phyloP scores from a whole-genome alignment of 2,329 filamentous ascomycete species.

The Aspergillus nomiae region DNA sequence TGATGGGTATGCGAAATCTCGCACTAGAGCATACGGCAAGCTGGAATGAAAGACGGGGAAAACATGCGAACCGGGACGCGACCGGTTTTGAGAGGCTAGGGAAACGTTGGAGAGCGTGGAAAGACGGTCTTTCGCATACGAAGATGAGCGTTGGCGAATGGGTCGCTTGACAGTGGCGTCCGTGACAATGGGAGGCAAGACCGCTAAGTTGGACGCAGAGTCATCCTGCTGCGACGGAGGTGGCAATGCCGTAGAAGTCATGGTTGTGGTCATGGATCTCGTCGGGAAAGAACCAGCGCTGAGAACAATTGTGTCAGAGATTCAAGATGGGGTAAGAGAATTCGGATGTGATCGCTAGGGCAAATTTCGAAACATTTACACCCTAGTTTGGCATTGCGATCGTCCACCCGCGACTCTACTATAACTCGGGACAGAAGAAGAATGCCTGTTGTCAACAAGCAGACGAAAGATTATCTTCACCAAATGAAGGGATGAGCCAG shows the following conservation, averaged over 20 bases:
- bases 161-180: constrained; percentile 59
- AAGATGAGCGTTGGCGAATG: constrained; percentile 68
- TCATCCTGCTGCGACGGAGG: constrained; percentile 30
- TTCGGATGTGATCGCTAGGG: constrained; percentile 23
- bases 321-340: constrained; percentile 19
- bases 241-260: constrained; percentile 39
- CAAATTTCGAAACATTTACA: constrained; percentile 27
- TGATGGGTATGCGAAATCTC: constrained; percentile 90
- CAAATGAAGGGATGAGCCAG: constrained; percentile 13
- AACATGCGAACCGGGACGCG: constrained; percentile 76
- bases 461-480: constrained; percentile 6
- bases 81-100: constrained; percentile 58
- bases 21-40: constrained; percentile 83
- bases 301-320: constrained; percentile 17
- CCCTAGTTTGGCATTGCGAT: constrained; percentile 41
- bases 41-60: constrained; percentile 85
- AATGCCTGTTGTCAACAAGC: constrained; percentile 7
- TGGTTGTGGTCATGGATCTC: constrained; percentile 34
- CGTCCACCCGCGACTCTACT: constrained; percentile 23
- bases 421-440: constrained; percentile 3
- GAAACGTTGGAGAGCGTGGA: constrained; percentile 81
- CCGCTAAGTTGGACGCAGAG: constrained; percentile 30
- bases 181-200: constrained; percentile 53
- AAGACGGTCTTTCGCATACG: constrained; percentile 76
- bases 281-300: constrained; percentile 11